Percentiles rank a stretch among this genome's conserved stretches.
Conservation (phyloP, 2,329 filamentous ascomycete species). For the Diaporthe batatas region DNA sequence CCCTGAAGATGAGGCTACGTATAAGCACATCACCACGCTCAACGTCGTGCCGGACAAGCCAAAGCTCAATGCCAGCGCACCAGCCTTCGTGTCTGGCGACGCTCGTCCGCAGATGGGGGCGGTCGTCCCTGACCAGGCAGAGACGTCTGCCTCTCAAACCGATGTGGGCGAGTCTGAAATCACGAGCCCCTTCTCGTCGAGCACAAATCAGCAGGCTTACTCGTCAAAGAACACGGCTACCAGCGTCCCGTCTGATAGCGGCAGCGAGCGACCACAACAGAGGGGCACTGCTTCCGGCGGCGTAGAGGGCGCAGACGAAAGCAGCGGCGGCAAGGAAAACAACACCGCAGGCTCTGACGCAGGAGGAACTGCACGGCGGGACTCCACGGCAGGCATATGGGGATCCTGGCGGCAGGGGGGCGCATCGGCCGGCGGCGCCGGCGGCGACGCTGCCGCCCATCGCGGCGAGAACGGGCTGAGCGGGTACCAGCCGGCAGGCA, state of each 20-base stretch:
- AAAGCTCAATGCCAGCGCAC: constrained; percentile 68
- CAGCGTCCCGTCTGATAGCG: constrained; percentile 59
- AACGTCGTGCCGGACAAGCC: constrained; percentile 67
- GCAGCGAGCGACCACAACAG: constrained; percentile 61
- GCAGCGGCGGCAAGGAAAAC: constrained; percentile 48
- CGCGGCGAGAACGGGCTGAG: constrained; percentile 69
- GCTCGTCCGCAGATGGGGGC: constrained; percentile 43
- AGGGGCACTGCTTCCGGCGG: constrained; percentile 47
- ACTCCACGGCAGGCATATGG: constrained; percentile 72
- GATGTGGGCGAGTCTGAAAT: constrained; percentile 48
- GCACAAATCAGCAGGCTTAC: constrained; percentile 52
- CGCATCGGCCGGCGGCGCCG: constrained; percentile 58
- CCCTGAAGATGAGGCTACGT: constrained; percentile 86
- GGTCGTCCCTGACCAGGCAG: constrained; percentile 40
- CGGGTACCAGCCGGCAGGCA: constrained; percentile 77
- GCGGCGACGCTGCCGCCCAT: constrained; percentile 63
- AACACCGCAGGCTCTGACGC: constrained; percentile 44
- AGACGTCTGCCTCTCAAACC: constrained; percentile 45
- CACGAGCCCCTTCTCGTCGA: constrained; percentile 46
- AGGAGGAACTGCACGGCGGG: constrained; percentile 54
- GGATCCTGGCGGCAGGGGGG: constrained; percentile 76
- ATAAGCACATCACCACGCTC: constrained; percentile 80
- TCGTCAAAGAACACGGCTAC: constrained; percentile 51
- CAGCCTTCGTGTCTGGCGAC: constrained; percentile 57
- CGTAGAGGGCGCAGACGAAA: constrained; percentile 51